Conservation (phyloP, 1,139 yeast genomes). For the Sugiyamaella paludigena region DNA sequence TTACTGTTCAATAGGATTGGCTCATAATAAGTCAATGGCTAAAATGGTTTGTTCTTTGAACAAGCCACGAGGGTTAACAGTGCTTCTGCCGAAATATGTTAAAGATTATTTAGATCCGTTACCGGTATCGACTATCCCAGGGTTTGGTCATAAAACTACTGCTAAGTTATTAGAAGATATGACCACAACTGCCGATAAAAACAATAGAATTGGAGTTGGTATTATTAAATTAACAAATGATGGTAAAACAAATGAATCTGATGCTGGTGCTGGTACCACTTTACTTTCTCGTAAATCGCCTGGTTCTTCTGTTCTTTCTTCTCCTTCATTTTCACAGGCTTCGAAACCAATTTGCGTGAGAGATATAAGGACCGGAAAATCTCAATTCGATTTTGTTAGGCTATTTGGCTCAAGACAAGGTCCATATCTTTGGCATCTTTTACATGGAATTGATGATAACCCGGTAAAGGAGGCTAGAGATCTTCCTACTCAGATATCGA, state of each 20-base stretch:
- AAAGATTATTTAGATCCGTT: constrained; percentile 27
- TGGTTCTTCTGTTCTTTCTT: neutral
- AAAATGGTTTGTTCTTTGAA: constrained; percentile 36
- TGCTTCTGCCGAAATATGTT: constrained; percentile 30
- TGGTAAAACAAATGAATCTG: neutral
- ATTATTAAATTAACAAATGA: neutral
- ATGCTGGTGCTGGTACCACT: neutral
- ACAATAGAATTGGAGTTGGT: constrained; percentile 6
- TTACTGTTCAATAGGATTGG: constrained; percentile 39
- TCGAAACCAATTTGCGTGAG: too few species aligned
- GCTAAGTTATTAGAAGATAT: constrained; percentile 10
- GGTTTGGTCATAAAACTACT: constrained; percentile 31
- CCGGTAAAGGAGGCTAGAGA: constrained; percentile 27
- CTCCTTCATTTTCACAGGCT: too few species aligned
- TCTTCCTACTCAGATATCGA: constrained; percentile 35
- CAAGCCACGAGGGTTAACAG: constrained; percentile 37
- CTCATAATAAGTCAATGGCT: constrained; percentile 33
- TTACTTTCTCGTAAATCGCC: neutral
- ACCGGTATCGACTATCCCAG: constrained; percentile 31
- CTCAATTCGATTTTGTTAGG: constrained; percentile 5
- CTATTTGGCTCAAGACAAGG: constrained; percentile 20
- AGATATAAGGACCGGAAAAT: constrained; percentile 10
- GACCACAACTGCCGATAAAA: neutral
- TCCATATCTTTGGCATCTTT: constrained; percentile 31
- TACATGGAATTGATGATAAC: constrained; percentile 32